These are phyloP conservation scores for Cicer judaicum DNA, from an alignment of 306 rosid species.

Conservation along the genomic window DNA sequence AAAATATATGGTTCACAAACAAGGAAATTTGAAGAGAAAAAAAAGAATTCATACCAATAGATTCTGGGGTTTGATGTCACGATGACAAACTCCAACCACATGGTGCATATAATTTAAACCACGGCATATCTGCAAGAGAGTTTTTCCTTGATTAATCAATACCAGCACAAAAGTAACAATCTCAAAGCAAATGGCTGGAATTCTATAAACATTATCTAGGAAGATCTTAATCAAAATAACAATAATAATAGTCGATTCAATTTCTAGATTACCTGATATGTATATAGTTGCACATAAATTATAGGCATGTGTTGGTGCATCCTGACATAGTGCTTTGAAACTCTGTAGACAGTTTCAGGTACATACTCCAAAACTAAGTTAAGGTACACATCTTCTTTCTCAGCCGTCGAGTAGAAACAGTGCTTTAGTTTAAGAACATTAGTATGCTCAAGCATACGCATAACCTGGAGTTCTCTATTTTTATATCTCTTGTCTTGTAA, in stretches of 20 bases:
- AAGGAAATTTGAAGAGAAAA: slow-evolving; percentile 6
- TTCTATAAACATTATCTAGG: not conserved
- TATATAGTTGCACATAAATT: slow-evolving; percentile 74
- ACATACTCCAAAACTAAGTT: slow-evolving; percentile 92
- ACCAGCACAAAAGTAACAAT: not conserved
- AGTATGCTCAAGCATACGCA: slow-evolving; percentile 84
- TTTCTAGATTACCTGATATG: slow-evolving; percentile 72
- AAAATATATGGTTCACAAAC: not conserved
- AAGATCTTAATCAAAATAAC: not conserved
- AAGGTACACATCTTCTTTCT: slow-evolving; percentile 85
- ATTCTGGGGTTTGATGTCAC: slow-evolving; percentile 97
- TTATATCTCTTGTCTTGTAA: slow-evolving; percentile 94
- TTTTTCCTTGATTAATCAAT: slow-evolving; percentile 31
- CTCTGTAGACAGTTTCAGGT: slow-evolving; percentile 87
- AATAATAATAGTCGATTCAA: not conserved
- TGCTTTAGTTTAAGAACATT: slow-evolving; percentile 81
- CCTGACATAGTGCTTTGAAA: slow-evolving; percentile 80
- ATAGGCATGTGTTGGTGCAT: slow-evolving; percentile 76
- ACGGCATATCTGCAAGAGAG: slow-evolving; percentile 78
- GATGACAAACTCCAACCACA: slow-evolving; percentile 90
- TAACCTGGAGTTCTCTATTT: slow-evolving; percentile 89
- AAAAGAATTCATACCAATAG: slow-evolving; percentile 66
- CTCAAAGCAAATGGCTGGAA: slow-evolving; percentile 9
- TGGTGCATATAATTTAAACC: slow-evolving; percentile 84
- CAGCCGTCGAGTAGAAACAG: slow-evolving; percentile 84